Base-by-base conservation (phyloP, 495 filamentous ascomycete genomes). In the Glarea lozoyensis region DNA sequence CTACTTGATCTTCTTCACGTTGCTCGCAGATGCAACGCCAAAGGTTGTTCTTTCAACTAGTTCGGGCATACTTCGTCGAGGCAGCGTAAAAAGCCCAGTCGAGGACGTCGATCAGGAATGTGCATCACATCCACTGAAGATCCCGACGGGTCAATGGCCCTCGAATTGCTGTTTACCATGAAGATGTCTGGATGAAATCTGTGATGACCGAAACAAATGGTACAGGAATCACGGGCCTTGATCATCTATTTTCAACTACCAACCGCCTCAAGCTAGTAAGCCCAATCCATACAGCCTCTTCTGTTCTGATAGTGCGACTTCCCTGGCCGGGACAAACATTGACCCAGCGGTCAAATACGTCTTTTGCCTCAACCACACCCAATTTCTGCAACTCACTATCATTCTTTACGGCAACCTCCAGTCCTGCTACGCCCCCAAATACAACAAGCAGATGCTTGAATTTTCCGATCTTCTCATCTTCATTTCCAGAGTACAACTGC, bases 291-390 rank as follows among this genome's bases (percentile, higher is more conserved):
- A 88, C 61, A 1, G 84, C 84, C 58, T 90, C 85, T 42, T 88
- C 85, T 3, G 82, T 88, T 52, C 82, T 63, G 43, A 88, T 87
- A 1, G 78, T 84, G 49, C 84, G 65, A 53, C 80, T 86, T 1
- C 84, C 85, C 55, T 88, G 82, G 2, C 75, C 75, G 2, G 82
- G 82, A 47, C 79, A 65, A 1, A 86, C 63, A 55, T 90, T 82
- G 13, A 90, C 68, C 83, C 82, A 88, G 39, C 73, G 61, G 59
- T 90, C 85, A 57, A 90, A 90, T 42, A 86, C 54, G 48, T 82
- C 76, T 39, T 66, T 72, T 15, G 73, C 72, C 15, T 72, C 72
- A 7, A 60, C 58, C 19, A 84, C 69, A 6, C 72, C 71, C 51
- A 76, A 64, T 9, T 63, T 67, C 18, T 63, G 58, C 41, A 89